Evolutionary conservation across 2,329 filamentous ascomycete genomes (phyloP), one percentile per base, ranked within the genome.

Genomic region (Blumeria graminis): DNA sequence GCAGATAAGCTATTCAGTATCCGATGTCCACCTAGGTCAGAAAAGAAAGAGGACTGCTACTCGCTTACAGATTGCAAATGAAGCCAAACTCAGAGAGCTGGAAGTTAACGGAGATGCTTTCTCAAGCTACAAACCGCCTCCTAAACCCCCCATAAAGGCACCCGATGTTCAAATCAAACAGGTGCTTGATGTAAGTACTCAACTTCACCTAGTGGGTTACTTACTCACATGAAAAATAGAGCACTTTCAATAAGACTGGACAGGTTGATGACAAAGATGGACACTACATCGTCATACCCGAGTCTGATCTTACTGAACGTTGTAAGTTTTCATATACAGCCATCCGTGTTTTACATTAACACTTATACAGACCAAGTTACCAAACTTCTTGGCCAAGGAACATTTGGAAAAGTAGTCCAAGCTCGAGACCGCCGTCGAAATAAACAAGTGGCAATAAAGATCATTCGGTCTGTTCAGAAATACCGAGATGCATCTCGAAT

Each of bases 401-500:
- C 92, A 0, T 98, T 98, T 67, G 92, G 92, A 66, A 98, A 98
- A 69, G 92, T 98, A 14, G 92, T 98, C 16, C 84, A 95, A 69
- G 92, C 92, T 55, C 82, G 79, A 63, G 92, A 98, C 67, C 77
- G 78, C 63, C 81, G 81, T 60, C 82, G 82, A 58, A 76, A 76
- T 62, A 86, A 89, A 67, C 67, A 75, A 5, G 93, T 94, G 41
- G 92, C 92, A 36, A 87, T 98, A 69, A 98, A 98, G 69, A 94
- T 98, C 68, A 96, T 98, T 62, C 83, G 92, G 62, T 95, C 92
- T 0, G 92, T 98, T 11, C 92, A 94, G 66, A 98, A 98, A 68
- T 98, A 98, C 67, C 83, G 92, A 51, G 92, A 98, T 70, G 92
- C 92, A 38, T 94, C 86, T 8, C 80, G 88, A 61, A 98, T 98